These are phyloP conservation scores for Lepiota brunneoincarnata DNA, from an alignment of 768 basidiomycete species.

Conservation along the genomic window DNA sequence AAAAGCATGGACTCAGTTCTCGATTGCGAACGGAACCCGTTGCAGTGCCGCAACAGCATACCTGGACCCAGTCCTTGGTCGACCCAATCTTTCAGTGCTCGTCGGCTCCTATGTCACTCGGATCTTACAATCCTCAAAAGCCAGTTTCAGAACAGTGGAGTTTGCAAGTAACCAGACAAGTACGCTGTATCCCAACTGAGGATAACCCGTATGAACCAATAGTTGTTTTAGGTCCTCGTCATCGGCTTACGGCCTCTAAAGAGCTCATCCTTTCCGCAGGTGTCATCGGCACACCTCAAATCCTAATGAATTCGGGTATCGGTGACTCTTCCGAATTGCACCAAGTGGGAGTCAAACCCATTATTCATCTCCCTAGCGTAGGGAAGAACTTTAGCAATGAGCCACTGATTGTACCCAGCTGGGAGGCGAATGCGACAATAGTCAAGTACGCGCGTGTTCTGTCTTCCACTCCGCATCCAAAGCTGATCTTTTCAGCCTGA, in stretches of 20 bases:
- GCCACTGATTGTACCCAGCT: background rate
- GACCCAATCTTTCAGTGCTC: conserved; percentile 9
- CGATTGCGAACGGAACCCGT: conserved; percentile 10
- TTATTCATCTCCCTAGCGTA: conserved; percentile 1
- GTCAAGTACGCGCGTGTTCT: background rate
- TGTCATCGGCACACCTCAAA: conserved; percentile 2
- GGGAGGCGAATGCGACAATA: background rate
- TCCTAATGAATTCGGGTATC: conserved; percentile 6
- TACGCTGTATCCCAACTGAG: background rate
- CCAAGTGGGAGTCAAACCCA: background rate
- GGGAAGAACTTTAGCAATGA: conserved; percentile 7
- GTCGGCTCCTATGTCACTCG: conserved; percentile 3
- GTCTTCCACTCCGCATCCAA: too few species aligned
- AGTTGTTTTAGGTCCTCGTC: background rate
- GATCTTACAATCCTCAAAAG: background rate
- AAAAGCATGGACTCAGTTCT: conserved; percentile 7
- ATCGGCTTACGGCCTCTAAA: background rate
- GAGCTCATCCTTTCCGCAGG: conserved; percentile 3
- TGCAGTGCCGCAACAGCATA: conserved; percentile 8
- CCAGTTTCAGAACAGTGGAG: conserved; percentile 1
- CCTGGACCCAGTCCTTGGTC: conserved; percentile 2
- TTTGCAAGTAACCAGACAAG: conserved; percentile 1
- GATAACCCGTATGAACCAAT: too few species aligned
- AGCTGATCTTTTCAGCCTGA: background rate
- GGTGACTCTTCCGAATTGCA: background rate